Conservation (phyloP, 108 stramenopile genomes). For the Fragilaria radians region DNA sequence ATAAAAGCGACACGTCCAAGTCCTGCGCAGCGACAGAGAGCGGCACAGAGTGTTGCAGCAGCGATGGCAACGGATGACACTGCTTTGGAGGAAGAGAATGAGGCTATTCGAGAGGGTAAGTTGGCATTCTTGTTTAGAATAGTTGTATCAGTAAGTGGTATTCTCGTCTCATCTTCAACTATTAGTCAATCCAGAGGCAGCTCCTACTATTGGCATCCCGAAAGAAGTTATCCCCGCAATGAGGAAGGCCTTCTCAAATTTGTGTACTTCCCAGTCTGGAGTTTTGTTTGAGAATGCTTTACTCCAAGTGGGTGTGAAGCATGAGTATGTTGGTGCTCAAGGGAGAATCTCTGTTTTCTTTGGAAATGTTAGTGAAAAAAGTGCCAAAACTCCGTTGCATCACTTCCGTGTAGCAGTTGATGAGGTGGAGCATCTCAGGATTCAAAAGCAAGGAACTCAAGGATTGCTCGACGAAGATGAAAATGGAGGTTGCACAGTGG, state of each 20-base stretch:
- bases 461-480: slow-evolving; percentile 73
- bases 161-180: no score
- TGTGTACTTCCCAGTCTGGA: slow-evolving; percentile 77
- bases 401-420: slow-evolving; percentile 74
- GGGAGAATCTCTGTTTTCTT: slow-evolving; percentile 88
- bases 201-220: slow-evolving; percentile 65
- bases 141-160: no score
- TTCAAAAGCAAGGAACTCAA: slow-evolving; percentile 82
- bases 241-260: slow-evolving; percentile 86
- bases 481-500: slow-evolving; percentile 73
- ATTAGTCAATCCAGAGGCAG: no score
- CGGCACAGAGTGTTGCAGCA: slow-evolving; percentile 59
- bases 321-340: slow-evolving; percentile 86
- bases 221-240: slow-evolving; percentile 88
- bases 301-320: slow-evolving; percentile 84
- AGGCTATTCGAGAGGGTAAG: neutral
- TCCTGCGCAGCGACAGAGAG: slow-evolving; percentile 70
- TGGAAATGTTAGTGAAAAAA: slow-evolving; percentile 54
- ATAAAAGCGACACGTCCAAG: slow-evolving; percentile 77
- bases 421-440: slow-evolving; percentile 71
- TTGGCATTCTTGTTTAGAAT: no score
- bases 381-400: slow-evolving; percentile 35
- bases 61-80: slow-evolving; percentile 59
- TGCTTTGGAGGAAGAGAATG: slow-evolving; percentile 16
- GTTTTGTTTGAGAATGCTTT: slow-evolving; percentile 84